These are phyloP conservation scores for Hypoxylon lienhwacheense DNA, from an alignment of 495 filamentous ascomycete species.

Conservation along the genomic window DNA sequence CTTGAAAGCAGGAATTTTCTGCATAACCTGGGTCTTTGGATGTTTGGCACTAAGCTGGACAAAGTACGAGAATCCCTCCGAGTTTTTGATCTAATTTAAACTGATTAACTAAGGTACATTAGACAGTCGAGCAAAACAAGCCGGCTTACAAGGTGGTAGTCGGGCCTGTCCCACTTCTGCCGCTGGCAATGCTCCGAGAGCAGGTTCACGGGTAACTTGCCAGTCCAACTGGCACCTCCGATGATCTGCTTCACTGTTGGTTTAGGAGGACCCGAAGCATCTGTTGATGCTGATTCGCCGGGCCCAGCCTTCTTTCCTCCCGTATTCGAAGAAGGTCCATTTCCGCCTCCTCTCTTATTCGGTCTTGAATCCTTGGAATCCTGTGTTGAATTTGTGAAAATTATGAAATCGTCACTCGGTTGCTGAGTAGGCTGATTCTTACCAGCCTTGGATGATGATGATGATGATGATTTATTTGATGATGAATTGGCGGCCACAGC, in stretches of 20 bases:
- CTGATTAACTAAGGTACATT: conserved; percentile 35
- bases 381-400: conserved; percentile 67
- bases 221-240: conserved; percentile 95
- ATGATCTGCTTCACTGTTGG: conserved; percentile 85
- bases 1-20: conserved; percentile 74
- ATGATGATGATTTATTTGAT: conserved; percentile 38
- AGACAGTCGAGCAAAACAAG: conserved; percentile 24
- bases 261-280: conserved; percentile 60
- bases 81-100: conserved; percentile 34
- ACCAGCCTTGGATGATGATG: conserved; percentile 42
- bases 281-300: conserved; percentile 41
- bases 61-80: conserved; percentile 71
- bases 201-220: conserved; percentile 90
- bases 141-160: conserved; percentile 66
- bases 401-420: conserved; percentile 64
- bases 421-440: conserved; percentile 30
- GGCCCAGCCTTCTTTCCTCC: conserved; percentile 48
- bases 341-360: conserved; percentile 43
- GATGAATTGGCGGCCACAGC: conserved; percentile 33
- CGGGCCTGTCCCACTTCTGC: conserved; percentile 91
- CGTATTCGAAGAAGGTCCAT: conserved; percentile 26
- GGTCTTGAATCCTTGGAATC: conserved; percentile 57
- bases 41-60: conserved; percentile 79
- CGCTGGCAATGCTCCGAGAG: conserved; percentile 93
- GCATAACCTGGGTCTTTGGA: conserved; percentile 77